Evolutionary conservation across 148 eudicot genomes (phyloP), one percentile per base, ranked within the genome.

Genomic region (Drosera capensis): DNA sequence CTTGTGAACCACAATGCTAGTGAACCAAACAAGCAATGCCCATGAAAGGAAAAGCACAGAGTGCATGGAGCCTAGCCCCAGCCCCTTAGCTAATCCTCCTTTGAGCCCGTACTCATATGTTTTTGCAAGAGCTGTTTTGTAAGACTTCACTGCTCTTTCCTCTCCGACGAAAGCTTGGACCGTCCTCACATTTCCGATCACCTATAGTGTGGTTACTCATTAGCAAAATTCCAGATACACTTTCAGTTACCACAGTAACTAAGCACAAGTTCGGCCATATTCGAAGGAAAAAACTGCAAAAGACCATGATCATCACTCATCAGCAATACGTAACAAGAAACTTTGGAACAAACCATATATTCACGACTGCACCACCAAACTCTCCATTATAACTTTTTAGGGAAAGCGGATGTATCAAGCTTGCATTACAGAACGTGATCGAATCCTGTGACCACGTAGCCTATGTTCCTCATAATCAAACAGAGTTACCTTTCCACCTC

Each of bases 91-190:
- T 25, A 90, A 53, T 15, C 99, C 99, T 20, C 88, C 99, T 78
- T 66, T 81, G 52, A 40, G 74, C 23, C 99, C 99, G 45, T 85
- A 92, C 30, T 73, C 57, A 59, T 85, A 90, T 26, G 88, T 78
- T 57, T 71, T 66, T 60, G 65, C 25, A 11, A 90, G 75, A 14
- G 95, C 92, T 17, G 48, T 17, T 55, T 48, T 75, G 52, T 85
- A 90, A 18, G 72, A 67, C 42, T 59, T 63, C 31, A 85, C 82
- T 8, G 99, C 99, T 51, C 39, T 78, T 23, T 90, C 99, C 54
- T 90, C 99, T 47, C 85, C 99, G 11, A 78, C 84, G 65, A 90
- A 90, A 45, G 99, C 88, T 64, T 90, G 95, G 36, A 90, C 95
- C 21, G 99, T 90, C 69, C 99, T 80, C 41, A 90, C 82, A 54